Evolutionary conservation across 352 stramenopile species (phyloP).

Genomic region (Pythium apleroticum): DNA sequence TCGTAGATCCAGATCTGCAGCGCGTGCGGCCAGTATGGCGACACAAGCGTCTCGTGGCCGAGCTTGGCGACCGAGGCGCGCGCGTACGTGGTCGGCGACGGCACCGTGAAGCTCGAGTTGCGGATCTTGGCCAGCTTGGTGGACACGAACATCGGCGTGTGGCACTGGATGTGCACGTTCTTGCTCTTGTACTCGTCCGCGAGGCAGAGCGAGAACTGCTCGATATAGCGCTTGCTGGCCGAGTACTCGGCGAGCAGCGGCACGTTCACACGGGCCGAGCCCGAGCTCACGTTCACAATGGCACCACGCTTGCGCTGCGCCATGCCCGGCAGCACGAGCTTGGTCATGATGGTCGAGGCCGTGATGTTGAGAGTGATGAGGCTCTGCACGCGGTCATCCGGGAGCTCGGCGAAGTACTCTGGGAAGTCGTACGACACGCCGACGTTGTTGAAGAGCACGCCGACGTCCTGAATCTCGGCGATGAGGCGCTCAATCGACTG

Average conservation of each 20-base stretch:
- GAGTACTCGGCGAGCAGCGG: slow-evolving; percentile 97
- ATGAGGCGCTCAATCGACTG: slow-evolving; percentile 50
- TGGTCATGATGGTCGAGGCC: slow-evolving; percentile 77
- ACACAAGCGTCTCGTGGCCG: slow-evolving; percentile 91
- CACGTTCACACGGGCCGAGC: slow-evolving; percentile 93
- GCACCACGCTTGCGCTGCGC: slow-evolving; percentile 91
- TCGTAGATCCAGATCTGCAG: slow-evolving; percentile 95
- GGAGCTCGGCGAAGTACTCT: slow-evolving; percentile 97
- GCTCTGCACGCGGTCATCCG: slow-evolving; percentile 90
- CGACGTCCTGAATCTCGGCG: slow-evolving; percentile 90
- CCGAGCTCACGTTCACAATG: slow-evolving; percentile 98
- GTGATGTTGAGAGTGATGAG: slow-evolving; percentile 91
- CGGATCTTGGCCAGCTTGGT: slow-evolving; percentile 99
- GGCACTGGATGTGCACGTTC: slow-evolving; percentile 95
- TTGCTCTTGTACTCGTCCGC: slow-evolving; percentile 94
- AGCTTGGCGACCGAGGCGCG: slow-evolving; percentile 91
- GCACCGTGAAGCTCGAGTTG: slow-evolving; percentile 92
- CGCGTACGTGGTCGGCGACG: slow-evolving; percentile 90
- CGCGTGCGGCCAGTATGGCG: slow-evolving; percentile 95
- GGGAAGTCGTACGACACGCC: slow-evolving; percentile 98
- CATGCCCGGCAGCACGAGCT: slow-evolving; percentile 93
- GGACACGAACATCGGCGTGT: slow-evolving; percentile 98
- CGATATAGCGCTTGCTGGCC: slow-evolving; percentile 97
- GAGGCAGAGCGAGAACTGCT: slow-evolving; percentile 96
- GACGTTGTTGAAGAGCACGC: slow-evolving; percentile 99